phyloP scores from a whole-genome alignment of 108 stramenopile species.

The Skeletonema marinoi region DNA sequence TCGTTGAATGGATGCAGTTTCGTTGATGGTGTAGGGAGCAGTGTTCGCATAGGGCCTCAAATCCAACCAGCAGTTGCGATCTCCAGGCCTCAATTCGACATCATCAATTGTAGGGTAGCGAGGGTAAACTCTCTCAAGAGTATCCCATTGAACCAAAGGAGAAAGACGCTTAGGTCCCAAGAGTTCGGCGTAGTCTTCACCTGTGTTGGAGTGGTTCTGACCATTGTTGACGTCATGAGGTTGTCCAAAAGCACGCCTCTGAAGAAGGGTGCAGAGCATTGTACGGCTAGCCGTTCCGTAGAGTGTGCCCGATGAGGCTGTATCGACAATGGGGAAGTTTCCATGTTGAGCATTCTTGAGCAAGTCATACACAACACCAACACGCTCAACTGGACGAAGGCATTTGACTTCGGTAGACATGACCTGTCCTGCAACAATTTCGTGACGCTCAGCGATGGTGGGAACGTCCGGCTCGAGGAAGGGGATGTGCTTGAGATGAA shows the following conservation, averaged over 20 bases:
- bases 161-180: conserved; percentile 76
- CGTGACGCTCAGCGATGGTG: conserved; percentile 84
- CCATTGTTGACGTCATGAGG: conserved; percentile 74
- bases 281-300: conserved; percentile 89
- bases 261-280: conserved; percentile 87
- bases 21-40: conserved; percentile 93
- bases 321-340: conserved; percentile 96
- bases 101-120: conserved; percentile 91
- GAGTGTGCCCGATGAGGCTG: conserved; percentile 80
- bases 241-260: conserved; percentile 88
- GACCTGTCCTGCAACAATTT: conserved; percentile 90
- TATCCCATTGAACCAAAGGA: conserved; percentile 92
- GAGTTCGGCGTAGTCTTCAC: conserved; percentile 57
- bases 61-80: conserved; percentile 91
- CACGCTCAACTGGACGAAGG: conserved; percentile 86
- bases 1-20: conserved; percentile 91
- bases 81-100: conserved; percentile 74
- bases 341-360: conserved; percentile 78
- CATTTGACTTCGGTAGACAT: conserved; percentile 91
- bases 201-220: conserved; percentile 47
- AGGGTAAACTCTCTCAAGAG: conserved; percentile 94
- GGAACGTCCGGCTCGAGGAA: conserved; percentile 93
- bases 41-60: conserved; percentile 97
- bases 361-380: conserved; percentile 88
- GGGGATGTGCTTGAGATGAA: conserved; percentile 86